Percentiles rank a stretch among this genome's conserved stretches.
phyloP scores from a whole-genome alignment of 2,329 filamentous ascomycete genomes.

The Apiospora sp. region DNA sequence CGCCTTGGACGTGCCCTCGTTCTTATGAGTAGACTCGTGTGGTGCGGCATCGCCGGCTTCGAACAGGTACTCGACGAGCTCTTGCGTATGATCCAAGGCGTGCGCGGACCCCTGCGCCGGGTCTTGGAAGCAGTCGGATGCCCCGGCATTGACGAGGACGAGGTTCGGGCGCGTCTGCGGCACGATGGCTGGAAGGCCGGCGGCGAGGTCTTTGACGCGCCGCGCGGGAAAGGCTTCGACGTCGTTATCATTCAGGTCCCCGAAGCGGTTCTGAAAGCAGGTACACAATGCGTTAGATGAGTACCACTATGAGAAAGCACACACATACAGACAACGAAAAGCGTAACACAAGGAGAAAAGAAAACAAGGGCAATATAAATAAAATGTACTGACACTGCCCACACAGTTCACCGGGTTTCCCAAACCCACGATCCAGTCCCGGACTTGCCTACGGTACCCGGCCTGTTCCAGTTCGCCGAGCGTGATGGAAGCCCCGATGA shows the following conservation, averaged over 20 bases:
- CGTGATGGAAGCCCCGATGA: conserved; percentile 35
- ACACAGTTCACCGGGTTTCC: conserved; percentile 36
- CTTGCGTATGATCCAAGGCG: conserved; percentile 35
- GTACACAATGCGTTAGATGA: background rate
- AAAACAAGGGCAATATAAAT: background rate
- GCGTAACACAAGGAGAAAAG: background rate
- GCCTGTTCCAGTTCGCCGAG: conserved; percentile 32
- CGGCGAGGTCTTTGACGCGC: conserved; percentile 37
- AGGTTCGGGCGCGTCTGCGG: conserved; percentile 39
- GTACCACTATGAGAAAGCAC: background rate
- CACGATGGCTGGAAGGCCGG: conserved; percentile 35
- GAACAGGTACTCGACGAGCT: conserved; percentile 39
- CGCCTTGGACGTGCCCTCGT: background rate
- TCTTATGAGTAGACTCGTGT: no score
- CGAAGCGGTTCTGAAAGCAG: conserved; percentile 31
- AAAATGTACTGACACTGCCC: conserved; percentile 29
- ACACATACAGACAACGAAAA: background rate
- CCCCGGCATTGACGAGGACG: conserved; percentile 39
- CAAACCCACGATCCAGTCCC: conserved; percentile 33
- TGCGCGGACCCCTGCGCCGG: conserved; percentile 37
- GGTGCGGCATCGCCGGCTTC: conserved; percentile 27
- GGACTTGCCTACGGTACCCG: conserved; percentile 32
- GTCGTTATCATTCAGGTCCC: conserved; percentile 41
- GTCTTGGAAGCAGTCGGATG: conserved; percentile 41
- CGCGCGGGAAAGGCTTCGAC: conserved; percentile 39